phyloP scores from a whole-genome alignment of 495 filamentous ascomycete genomes.

The Pseudevernia furfuracea region DNA sequence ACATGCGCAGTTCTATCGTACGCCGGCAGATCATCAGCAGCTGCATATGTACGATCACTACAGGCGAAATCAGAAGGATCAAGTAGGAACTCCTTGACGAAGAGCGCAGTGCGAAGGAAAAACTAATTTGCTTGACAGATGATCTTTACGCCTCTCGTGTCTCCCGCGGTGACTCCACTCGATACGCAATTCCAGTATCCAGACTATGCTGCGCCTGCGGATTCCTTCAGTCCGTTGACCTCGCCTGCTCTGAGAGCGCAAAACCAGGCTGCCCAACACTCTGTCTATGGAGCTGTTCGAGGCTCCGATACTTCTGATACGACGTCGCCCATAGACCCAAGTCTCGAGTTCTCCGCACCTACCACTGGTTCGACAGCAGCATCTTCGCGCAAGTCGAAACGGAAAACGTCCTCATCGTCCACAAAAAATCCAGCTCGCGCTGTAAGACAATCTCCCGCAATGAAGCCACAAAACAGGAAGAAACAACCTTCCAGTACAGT shows the following conservation, averaged over 20 bases:
- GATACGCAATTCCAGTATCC: slow-evolving; percentile 75
- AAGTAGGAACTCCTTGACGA: slow-evolving; percentile 42
- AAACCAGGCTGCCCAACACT: slow-evolving; percentile 41
- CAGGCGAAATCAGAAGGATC: slow-evolving; percentile 68
- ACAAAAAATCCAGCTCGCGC: slow-evolving; percentile 36
- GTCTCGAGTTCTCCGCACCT: slow-evolving; percentile 35
- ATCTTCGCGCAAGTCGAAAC: slow-evolving; percentile 29
- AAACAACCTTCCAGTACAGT: slow-evolving; percentile 49
- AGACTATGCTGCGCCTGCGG: slow-evolving; percentile 75
- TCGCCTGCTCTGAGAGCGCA: slow-evolving; percentile 87
- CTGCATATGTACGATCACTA: slow-evolving; percentile 65
- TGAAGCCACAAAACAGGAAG: slow-evolving; percentile 59
- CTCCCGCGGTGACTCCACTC: slow-evolving; percentile 86
- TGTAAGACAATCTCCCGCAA: slow-evolving; percentile 75
- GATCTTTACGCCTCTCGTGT: slow-evolving; percentile 88
- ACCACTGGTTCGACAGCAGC: slow-evolving; percentile 35
- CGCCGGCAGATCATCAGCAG: slow-evolving; percentile 51
- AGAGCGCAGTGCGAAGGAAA: background rate
- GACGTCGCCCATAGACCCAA: slow-evolving; percentile 43
- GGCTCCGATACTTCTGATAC: slow-evolving; percentile 35
- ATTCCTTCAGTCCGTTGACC: slow-evolving; percentile 88
- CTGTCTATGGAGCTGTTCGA: slow-evolving; percentile 30
- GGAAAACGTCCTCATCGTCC: slow-evolving; percentile 34
- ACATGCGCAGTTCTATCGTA: slow-evolving; percentile 53
- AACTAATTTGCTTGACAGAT: slow-evolving; percentile 44